Base-by-base conservation (phyloP, 2,329 filamentous ascomycete genomes). In the Penicillium sp. region DNA sequence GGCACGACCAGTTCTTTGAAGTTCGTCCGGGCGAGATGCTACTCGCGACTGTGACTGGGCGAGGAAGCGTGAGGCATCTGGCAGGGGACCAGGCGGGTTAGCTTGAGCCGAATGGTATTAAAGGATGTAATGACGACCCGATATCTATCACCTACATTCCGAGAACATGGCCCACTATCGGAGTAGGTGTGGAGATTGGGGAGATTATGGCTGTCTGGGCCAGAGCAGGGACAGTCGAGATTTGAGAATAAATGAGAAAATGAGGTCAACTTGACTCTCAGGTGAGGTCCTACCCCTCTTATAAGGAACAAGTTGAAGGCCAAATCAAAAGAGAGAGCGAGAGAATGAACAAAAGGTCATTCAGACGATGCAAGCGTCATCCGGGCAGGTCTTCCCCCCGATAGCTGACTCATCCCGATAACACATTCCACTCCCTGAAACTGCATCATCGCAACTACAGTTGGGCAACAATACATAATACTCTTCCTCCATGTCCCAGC, bases 31-130 rank as follows among this genome's bases (percentile, higher is more conserved):
- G 72, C 89, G 85, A 77, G 92, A 87, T 65, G 89, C 91, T 69
- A 98, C 82, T 62, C 91, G 89, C 60, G 93, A 96, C 81, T 96
- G 93, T 65, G 93, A 97, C 84, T 98, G 95, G 60, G 93, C 91
- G 68, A 99, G 87, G 75, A 99, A 99, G 67, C 89, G 89, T 65
- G 93, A 98, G 70, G 95, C 95, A 88, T 98, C 95, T 97, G 71
- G 77, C 73, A 78, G 19, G 39, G 49, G 39, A 43, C 44, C 26
- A 13, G 11, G 24, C 21, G 27, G 9, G 21, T 52, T 43, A 52
- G 35, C 16, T 50, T 27, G 22, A 21, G 10, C 13, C 4, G n/a
- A n/a, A 31, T 43, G 22, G 22, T 22, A 6, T 13, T 42, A 7
- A 22, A 42, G 3, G 19, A 3, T 42, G 19, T 22, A 11, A 21